Base-by-base conservation (phyloP, 2,329 filamentous ascomycete species). In the Aspergillus puulaauensis region DNA sequence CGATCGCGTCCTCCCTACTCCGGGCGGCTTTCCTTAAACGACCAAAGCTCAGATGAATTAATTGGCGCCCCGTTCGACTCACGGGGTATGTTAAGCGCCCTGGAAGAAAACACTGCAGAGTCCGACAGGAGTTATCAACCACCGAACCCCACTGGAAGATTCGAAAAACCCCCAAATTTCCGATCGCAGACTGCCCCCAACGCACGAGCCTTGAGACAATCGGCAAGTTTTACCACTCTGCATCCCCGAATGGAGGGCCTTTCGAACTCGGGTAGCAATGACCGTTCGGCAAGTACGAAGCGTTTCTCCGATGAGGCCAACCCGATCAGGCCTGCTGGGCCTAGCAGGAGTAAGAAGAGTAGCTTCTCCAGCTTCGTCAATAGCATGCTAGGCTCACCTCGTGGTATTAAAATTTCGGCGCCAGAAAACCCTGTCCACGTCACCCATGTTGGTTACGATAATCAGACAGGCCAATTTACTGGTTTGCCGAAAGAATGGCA, bases 401-500 rank as follows among this genome's bases (percentile, higher is more conserved):
- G 93, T 75, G 91, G 92, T 64, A 91, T 95, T 47, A 86, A 93
- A 75, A 99, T 99, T 68, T 98, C 95, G n/a, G 91, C 92, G 39
- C 95, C 95, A 54, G 93, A 96, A 76, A 98, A 99, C 69, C 95
- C 95, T 49, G 92, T 98, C 59, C 95, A 98, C 77, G 91, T 99
- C 68, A 98, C 93, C 57, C 95, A 99, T 76, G 95, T 99, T 64
- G 93, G 93, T 67, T 97, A 96, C 74, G 93, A 99, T 76, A 96
- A 95, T 77, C 85, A 90, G 69, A 98, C 95, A 3, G 95, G 95
- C 65, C 91, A 96, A 77, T 99, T 96, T 75, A 98, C 93, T 57
- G 95, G 95, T 63, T 83, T 99, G 27, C 95, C 95, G 17, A 96
- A 95, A 76, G 95, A 98, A 83, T 99, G 95, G 95, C 93, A 98